phyloP scores from a whole-genome alignment of 192 early-diverging fungal species.

The Endogone sp. region DNA sequence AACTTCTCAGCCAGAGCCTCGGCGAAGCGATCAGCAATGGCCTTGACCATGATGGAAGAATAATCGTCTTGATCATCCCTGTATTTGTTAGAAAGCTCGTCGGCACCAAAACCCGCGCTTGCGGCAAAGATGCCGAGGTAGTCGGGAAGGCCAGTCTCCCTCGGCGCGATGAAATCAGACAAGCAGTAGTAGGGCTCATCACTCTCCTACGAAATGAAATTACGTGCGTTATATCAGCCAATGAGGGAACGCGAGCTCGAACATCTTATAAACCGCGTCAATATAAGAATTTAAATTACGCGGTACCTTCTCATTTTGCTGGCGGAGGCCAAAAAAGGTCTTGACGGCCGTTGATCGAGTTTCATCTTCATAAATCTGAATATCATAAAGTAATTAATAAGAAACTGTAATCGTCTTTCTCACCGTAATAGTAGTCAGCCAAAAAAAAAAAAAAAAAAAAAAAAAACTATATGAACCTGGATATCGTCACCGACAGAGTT shows the following conservation, averaged over 20 bases:
- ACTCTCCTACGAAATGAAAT: conserved; percentile 44
- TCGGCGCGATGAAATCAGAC: conserved; percentile 91
- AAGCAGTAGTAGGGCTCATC: conserved; percentile 84
- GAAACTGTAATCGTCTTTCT: background rate
- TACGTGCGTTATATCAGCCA: no score
- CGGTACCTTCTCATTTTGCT: conserved; percentile 80
- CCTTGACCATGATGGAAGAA: conserved; percentile 91
- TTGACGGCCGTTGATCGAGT: conserved; percentile 56
- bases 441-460: no score
- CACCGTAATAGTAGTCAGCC: no score
- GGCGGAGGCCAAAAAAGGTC: conserved; percentile 86
- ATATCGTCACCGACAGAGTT: conserved; percentile 90
- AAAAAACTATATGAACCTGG: conserved; percentile 35
- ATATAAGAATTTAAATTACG: no score
- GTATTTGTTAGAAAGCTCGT: conserved; percentile 80
- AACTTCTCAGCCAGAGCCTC: conserved; percentile 90
- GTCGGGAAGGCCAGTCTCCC: conserved; percentile 66
- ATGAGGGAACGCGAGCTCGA: no score
- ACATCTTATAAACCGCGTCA: no score
- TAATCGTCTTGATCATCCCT: conserved; percentile 84
- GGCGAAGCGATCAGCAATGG: conserved; percentile 89
- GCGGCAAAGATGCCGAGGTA: conserved; percentile 92
- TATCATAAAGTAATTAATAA: conserved; percentile 1
- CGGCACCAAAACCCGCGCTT: conserved; percentile 85
- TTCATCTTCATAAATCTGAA: conserved; percentile 69